Percentiles rank a stretch among this genome's conserved stretches.
These are phyloP conservation scores for Chytriomyces hyalinus DNA, from an alignment of 192 early-diverging fungal genomes.

Conservation along the genomic window DNA sequence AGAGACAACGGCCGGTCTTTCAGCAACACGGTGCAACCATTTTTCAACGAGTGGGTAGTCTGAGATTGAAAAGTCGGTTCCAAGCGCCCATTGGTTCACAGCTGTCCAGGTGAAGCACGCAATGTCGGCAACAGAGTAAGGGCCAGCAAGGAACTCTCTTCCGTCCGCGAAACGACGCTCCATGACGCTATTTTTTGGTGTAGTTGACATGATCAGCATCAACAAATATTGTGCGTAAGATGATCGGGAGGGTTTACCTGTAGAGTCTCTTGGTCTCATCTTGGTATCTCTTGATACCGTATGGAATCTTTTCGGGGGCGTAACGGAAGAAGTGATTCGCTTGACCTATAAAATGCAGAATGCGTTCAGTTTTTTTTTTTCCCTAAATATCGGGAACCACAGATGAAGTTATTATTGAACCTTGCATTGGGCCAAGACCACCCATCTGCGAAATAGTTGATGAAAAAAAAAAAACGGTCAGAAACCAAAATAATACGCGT, in stretches of 20 bases:
- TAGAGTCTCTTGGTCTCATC: slow-evolving; percentile 60
- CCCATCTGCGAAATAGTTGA: slow-evolving; percentile 19
- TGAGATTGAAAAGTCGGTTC: slow-evolving; percentile 23
- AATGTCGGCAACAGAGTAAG: slow-evolving; percentile 60
- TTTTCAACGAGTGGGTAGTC: slow-evolving; percentile 49
- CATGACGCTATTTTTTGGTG: slow-evolving; percentile 27
- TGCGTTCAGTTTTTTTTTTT: slow-evolving; percentile 47
- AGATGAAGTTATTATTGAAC: background rate
- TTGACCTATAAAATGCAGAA: slow-evolving; percentile 50
- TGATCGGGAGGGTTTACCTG: slow-evolving; percentile 7
- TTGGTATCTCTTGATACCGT: slow-evolving; percentile 59
- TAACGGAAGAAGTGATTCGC: slow-evolving; percentile 54
- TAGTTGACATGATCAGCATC: background rate
- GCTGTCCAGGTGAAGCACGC: slow-evolving; percentile 53
- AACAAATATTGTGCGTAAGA: background rate
- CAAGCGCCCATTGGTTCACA: slow-evolving; percentile 17
- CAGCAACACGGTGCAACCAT: slow-evolving; percentile 53
- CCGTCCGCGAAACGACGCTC: slow-evolving; percentile 26
- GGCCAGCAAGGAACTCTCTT: slow-evolving; percentile 36
- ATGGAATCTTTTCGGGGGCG: slow-evolving; percentile 59
- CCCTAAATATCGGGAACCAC: background rate
- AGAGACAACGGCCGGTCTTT: slow-evolving; percentile 42
- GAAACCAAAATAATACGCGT: background rate
- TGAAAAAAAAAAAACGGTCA: background rate
- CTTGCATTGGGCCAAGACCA: slow-evolving; percentile 46